Percentiles rank a stretch among this genome's conserved stretches.
phyloP scores from a whole-genome alignment of 1,284 basidiomycete genomes.

The Cutaneotrichosporon spelunceum region DNA sequence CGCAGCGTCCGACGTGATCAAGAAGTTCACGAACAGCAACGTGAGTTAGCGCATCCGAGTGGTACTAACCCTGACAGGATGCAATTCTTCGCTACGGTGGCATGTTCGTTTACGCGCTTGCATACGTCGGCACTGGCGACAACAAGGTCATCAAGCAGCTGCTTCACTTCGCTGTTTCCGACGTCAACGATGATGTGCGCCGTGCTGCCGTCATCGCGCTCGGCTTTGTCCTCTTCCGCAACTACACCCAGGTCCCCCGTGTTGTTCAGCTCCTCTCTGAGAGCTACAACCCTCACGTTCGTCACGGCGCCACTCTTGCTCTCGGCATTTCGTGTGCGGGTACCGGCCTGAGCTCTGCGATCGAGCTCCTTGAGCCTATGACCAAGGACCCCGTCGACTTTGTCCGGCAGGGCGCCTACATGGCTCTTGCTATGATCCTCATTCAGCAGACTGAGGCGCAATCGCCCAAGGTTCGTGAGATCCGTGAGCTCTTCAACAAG shows the following conservation, averaged over 20 bases:
- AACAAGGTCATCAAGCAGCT: constrained; percentile 86
- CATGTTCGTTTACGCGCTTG: constrained; percentile 89
- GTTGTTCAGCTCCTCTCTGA: constrained; percentile 93
- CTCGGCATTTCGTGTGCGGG: constrained; percentile 90
- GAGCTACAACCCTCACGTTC: constrained; percentile 97
- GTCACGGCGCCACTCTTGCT: constrained; percentile 90
- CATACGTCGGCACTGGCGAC: constrained; percentile 90
- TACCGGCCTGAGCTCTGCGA: constrained; percentile 90
- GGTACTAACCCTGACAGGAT: constrained; percentile 59
- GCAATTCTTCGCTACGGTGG: constrained; percentile 92
- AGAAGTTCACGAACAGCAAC: constrained; percentile 75
- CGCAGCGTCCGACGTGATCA: constrained; percentile 74
- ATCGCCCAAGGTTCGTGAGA: constrained; percentile 72
- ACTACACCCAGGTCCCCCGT: constrained; percentile 85
- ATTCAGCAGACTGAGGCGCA: constrained; percentile 90
- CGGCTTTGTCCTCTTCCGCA: constrained; percentile 93
- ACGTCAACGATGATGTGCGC: constrained; percentile 93
- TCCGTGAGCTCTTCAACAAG: constrained; percentile 77
- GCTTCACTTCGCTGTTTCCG: constrained; percentile 90
- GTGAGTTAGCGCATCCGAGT: constrained; percentile 53
- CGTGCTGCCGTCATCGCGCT: constrained; percentile 90
- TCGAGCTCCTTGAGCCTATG: constrained; percentile 93
- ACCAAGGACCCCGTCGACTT: constrained; percentile 95
- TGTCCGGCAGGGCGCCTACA: constrained; percentile 93
- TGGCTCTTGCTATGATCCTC: constrained; percentile 90